Conservation (phyloP, 805 yeast genomes). For the Tetrapisispora pingtungensis region DNA sequence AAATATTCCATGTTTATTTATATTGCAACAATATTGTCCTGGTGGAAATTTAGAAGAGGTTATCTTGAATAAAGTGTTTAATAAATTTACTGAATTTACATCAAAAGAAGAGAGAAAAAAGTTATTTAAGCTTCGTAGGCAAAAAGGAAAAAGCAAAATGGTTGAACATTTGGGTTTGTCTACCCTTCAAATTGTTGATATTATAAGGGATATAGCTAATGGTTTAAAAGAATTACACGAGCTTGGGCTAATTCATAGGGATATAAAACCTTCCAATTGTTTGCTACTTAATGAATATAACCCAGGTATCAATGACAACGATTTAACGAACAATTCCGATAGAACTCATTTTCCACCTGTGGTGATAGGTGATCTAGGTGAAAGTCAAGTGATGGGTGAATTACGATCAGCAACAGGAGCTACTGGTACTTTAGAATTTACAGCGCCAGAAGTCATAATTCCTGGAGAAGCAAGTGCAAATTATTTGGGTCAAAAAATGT, state of each 20-base stretch:
- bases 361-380: slow-evolving; percentile 83
- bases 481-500: too few relatives aligned
- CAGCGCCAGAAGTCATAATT: slow-evolving; percentile 72
- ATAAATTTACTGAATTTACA: slow-evolving; percentile 23
- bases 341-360: slow-evolving; percentile 46
- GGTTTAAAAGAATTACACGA: slow-evolving; percentile 68
- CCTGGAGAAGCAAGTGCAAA: slow-evolving; percentile 3
- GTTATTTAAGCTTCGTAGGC: slow-evolving; percentile 20
- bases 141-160: neutral
- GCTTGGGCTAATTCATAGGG: slow-evolving; percentile 75
- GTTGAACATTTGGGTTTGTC: slow-evolving; percentile 30
- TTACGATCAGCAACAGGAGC: slow-evolving; percentile 61
- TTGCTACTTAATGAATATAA: slow-evolving; percentile 34
- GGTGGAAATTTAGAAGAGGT: slow-evolving; percentile 81
- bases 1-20: slow-evolving; percentile 58
- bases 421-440: slow-evolving; percentile 81
- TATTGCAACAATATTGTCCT: slow-evolving; percentile 77
- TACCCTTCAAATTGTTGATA: slow-evolving; percentile 53
- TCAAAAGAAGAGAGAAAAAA: slow-evolving; percentile 33
- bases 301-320: slow-evolving; percentile 12
- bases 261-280: slow-evolving; percentile 83
- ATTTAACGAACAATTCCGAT: neutral
- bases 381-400: slow-evolving; percentile 66
- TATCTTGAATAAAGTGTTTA: slow-evolving; percentile 29
- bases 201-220: slow-evolving; percentile 54